Conservation (phyloP, 202 grass and related monocot genomes). For the Schoenoplectus tabernaemontani region DNA sequence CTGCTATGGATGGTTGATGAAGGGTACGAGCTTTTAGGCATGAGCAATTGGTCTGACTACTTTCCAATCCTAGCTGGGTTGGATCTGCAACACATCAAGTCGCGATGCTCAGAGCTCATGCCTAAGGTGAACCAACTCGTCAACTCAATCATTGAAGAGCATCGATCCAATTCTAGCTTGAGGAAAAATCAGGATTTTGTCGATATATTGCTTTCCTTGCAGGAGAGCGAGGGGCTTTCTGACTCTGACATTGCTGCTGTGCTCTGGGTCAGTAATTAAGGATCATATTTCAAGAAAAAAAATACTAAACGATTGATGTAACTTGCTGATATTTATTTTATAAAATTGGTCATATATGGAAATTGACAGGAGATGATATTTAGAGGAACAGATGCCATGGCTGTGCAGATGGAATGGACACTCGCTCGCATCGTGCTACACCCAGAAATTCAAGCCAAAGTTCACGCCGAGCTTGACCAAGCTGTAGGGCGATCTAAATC, state of each 20-base stretch:
- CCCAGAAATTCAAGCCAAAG: conserved; percentile 47
- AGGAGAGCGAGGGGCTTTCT: conserved; percentile 50
- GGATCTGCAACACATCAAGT: conserved; percentile 50
- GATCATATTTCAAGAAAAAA: neutral
- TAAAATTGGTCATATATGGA: neutral
- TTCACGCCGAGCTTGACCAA: conserved; percentile 47
- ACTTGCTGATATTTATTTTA: neutral
- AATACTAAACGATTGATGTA: neutral
- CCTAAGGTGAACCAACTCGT: conserved; percentile 68
- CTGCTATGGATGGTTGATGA: conserved; percentile 62
- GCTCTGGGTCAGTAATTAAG: conserved; percentile 52
- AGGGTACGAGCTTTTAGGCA: conserved; percentile 66
- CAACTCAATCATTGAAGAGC: conserved; percentile 49
- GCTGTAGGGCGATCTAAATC: conserved; percentile 32
- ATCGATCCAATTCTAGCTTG: conserved; percentile 11
- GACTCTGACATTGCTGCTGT: conserved; percentile 64
- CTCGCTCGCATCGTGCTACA: conserved; percentile 60
- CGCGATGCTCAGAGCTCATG: conserved; percentile 59
- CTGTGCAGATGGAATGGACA: conserved; percentile 81
- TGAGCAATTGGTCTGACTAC: conserved; percentile 81
- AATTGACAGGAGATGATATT: conserved; percentile 79
- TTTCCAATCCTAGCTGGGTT: conserved; percentile 47
- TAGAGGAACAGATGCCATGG: conserved; percentile 80
- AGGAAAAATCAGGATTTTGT: conserved; percentile 46
- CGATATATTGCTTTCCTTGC: conserved; percentile 53